Evolutionary conservation across 257 asterid genomes (phyloP).

Genomic region (Ehretia macrophylla): DNA sequence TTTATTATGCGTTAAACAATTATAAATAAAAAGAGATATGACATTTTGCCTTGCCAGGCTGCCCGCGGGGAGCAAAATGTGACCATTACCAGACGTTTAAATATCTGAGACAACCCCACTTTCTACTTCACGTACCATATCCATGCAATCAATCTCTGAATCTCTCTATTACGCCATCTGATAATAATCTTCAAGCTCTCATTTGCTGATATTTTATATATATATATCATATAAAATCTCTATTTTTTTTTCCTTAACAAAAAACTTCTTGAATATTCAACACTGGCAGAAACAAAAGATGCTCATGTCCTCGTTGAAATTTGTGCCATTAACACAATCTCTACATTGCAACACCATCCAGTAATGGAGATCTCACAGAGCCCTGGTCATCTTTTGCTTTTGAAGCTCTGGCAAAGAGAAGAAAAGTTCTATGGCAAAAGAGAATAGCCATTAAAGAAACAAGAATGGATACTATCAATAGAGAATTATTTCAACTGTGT

Average conservation of each 20-base stretch:
- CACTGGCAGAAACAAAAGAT: conserved; percentile 58
- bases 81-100: conserved; percentile 48
- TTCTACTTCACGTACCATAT: too few relatives aligned
- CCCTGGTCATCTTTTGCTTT: conserved; percentile 94
- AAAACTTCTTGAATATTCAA: too few relatives aligned
- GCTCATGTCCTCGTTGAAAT: conserved; percentile 68
- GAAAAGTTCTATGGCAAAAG: conserved; percentile 58
- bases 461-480: conserved; percentile 44
- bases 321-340: conserved; percentile 22
- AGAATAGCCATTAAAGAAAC: conserved; percentile 57
- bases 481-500: conserved; percentile 78
- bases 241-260: not conserved
- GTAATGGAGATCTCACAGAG: conserved; percentile 78
- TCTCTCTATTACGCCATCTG: conserved; percentile 9
- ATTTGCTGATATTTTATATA: not conserved
- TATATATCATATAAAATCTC: not conserved
- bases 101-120: not conserved
- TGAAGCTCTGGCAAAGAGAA: conserved; percentile 90
- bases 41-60: conserved; percentile 25
- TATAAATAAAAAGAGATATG: not conserved
- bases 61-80: conserved; percentile 23
- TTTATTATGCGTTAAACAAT: too few relatives aligned
- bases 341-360: conserved; percentile 68
- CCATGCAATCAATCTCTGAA: too few relatives aligned
- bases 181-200: not conserved